phyloP scores from a whole-genome alignment of 352 stramenopile species.

The Phytophthora rubi region DNA sequence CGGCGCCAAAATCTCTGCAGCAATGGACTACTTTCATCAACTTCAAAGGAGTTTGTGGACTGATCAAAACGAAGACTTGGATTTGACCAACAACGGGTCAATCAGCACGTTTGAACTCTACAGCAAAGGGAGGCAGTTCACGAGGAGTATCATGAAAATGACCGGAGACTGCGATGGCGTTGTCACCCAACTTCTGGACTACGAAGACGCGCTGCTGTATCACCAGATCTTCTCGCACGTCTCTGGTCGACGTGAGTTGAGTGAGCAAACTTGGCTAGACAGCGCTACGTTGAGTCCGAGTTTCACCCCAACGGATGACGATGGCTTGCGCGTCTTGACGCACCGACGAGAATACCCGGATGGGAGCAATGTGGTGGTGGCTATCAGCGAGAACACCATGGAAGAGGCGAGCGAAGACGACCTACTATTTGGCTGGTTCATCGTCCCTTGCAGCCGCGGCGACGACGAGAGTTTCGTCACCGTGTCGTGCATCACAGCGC shows the following conservation, averaged over 20 bases:
- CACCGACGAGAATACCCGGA: conserved; percentile 68
- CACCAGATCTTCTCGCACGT: conserved; percentile 51
- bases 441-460: conserved; percentile 48
- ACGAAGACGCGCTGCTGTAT: conserved; percentile 63
- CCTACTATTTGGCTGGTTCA: conserved; percentile 69
- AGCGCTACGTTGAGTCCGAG: conserved; percentile 47
- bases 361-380: conserved; percentile 61
- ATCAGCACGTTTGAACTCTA: conserved; percentile 56
- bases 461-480: conserved; percentile 45
- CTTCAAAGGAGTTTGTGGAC: conserved; percentile 66
- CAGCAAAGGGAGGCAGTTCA: conserved; percentile 45
- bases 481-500: conserved; percentile 62
- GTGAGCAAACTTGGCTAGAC: conserved; percentile 61
- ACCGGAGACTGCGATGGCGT: conserved; percentile 43
- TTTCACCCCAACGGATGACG: conserved; percentile 11
- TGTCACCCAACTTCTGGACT: conserved; percentile 49
- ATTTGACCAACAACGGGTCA: conserved; percentile 24
- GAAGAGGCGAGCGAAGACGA: conserved; percentile 35
- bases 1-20: conserved; percentile 59
- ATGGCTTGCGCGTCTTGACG: conserved; percentile 44
- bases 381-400: conserved; percentile 30
- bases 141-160: conserved; percentile 63
- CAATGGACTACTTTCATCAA: conserved; percentile 71
- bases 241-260: conserved; percentile 51
- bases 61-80: conserved; percentile 17